phyloP scores from a whole-genome alignment of 2,329 filamentous ascomycete genomes.

The Talaromyces sp. region DNA sequence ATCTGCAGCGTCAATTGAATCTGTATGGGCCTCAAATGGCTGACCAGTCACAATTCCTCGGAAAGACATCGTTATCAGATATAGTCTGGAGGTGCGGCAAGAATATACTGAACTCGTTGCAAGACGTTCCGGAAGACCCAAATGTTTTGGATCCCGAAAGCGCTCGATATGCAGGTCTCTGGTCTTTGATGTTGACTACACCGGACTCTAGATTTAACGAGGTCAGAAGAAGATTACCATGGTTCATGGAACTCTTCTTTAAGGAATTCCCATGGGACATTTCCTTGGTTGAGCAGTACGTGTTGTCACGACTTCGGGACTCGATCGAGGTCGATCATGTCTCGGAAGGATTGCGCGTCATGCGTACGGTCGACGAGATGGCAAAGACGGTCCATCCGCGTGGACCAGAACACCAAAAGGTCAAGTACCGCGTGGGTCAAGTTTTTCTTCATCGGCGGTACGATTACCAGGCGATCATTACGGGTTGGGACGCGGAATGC shows the following conservation, averaged over 20 bases:
- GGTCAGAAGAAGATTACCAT: conserved; percentile 61
- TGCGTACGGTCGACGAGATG: conserved; percentile 56
- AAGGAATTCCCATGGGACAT: conserved; percentile 68
- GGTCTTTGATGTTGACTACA: conserved; percentile 61
- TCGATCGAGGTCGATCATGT: conserved; percentile 54
- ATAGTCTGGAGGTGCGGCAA: conserved; percentile 72
- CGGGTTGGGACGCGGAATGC: conserved; percentile 73
- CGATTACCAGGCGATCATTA: conserved; percentile 74
- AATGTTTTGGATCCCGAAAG: conserved; percentile 50
- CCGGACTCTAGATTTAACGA: conserved; percentile 43
- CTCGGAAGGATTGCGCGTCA: conserved; percentile 52
- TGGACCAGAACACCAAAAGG: conserved; percentile 36
- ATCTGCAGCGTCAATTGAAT: conserved; percentile 59
- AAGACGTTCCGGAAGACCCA: conserved; percentile 45
- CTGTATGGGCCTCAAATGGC: conserved; percentile 45
- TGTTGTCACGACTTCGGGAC: conserved; percentile 58
- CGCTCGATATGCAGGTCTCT: conserved; percentile 69
- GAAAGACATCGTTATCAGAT: conserved; percentile 60
- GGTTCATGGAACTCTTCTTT: conserved; percentile 62
- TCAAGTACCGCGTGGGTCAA: conserved; percentile 72
- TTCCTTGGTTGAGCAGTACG: conserved; percentile 65
- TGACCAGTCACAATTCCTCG: conserved; percentile 54
- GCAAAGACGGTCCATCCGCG: conserved; percentile 47
- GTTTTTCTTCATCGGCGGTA: conserved; percentile 81
- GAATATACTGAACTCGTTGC: conserved; percentile 74